phyloP scores from a whole-genome alignment of 345 rosid genomes.

The Arabidopsis suecica region DNA sequence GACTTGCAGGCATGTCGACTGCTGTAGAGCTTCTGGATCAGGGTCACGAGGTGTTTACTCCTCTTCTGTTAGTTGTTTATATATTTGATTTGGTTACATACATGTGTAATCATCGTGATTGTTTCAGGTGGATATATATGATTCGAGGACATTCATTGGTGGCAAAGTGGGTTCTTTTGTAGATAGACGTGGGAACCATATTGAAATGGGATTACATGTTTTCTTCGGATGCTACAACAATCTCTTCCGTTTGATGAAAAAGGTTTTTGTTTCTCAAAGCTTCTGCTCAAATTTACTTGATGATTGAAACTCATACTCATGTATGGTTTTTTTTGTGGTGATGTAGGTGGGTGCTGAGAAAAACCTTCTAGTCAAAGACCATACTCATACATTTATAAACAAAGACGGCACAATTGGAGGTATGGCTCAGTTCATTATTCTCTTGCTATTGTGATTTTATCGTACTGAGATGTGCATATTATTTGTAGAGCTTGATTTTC shows the following conservation, averaged over 20 bases:
- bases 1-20: constrained; percentile 99
- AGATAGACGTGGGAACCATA: constrained; percentile 87
- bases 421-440: constrained; percentile 36
- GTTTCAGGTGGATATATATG: constrained; percentile 92
- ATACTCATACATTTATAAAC: constrained; percentile 96
- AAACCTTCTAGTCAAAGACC: constrained; percentile 94
- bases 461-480: constrained; percentile 3
- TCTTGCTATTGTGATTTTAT: constrained; percentile 4
- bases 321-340: neutral
- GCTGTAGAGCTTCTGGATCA: constrained; percentile 97
- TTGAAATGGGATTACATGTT: constrained; percentile 99
- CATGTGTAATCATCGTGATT: constrained; percentile 5
- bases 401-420: constrained; percentile 91
- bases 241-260: constrained; percentile 95
- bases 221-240: constrained; percentile 99
- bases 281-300: constrained; percentile 8
- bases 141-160: constrained; percentile 88
- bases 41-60: constrained; percentile 82
- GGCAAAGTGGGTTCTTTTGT: constrained; percentile 99
- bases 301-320: constrained; percentile 13
- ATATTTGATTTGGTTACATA: constrained; percentile 23
- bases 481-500: constrained; percentile 92
- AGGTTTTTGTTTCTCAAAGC: constrained; percentile 55
- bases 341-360: constrained; percentile 86
- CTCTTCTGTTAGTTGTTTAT: constrained; percentile 7